phyloP scores from a whole-genome alignment of 331 rosid genomes.

The Cydonia oblonga region DNA sequence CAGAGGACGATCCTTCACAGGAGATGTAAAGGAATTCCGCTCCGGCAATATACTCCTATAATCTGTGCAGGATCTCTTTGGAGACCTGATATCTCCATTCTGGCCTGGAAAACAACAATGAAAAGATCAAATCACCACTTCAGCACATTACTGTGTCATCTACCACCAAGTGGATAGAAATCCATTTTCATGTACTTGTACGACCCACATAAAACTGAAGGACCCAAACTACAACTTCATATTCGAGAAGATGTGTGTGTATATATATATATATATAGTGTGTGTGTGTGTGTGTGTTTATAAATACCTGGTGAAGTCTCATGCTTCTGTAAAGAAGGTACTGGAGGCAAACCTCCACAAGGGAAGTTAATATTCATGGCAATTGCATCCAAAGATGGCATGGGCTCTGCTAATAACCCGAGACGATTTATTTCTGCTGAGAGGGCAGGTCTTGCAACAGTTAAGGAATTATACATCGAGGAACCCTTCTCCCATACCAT shows the following conservation, averaged over 20 bases:
- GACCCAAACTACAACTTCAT: neutral
- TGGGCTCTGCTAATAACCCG: constrained; percentile 78
- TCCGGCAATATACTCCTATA: constrained; percentile 56
- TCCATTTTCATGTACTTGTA: neutral
- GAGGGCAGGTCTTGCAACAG: constrained; percentile 74
- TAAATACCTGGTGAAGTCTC: constrained; percentile 57
- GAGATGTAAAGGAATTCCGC: constrained; percentile 76
- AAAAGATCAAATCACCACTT: neutral
- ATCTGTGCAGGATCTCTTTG: constrained; percentile 64
- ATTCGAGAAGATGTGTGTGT: neutral
- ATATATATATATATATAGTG: neutral
- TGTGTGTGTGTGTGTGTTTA: neutral
- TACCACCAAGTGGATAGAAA: neutral
- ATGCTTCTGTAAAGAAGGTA: constrained; percentile 55
- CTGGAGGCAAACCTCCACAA: constrained; percentile 57
- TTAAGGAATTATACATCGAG: constrained; percentile 86
- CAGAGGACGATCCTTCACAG: constrained; percentile 73
- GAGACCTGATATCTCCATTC: constrained; percentile 79
- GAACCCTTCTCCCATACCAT: constrained; percentile 99
- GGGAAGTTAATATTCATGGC: constrained; percentile 63
- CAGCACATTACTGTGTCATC: neutral
- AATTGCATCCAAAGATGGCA: constrained; percentile 92
- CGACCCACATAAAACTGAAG: neutral
- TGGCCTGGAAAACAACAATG: constrained; percentile 46
- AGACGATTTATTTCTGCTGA: constrained; percentile 71